Percentiles rank a stretch among this genome's conserved stretches.
Conservation (phyloP, 306 rosid species). For the Lablab purpureus region DNA sequence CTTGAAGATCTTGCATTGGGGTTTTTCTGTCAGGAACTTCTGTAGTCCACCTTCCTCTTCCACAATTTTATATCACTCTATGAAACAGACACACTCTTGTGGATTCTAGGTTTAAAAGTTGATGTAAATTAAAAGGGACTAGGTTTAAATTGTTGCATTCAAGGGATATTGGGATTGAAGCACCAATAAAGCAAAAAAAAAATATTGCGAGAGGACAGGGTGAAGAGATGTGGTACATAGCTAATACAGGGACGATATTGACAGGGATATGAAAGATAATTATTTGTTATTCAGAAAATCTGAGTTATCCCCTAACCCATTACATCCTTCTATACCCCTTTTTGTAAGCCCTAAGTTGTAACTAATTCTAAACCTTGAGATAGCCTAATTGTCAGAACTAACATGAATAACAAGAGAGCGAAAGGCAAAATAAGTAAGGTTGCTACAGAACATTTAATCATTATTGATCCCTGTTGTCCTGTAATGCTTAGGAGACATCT, state of each 20-base stretch:
- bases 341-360: conserved; percentile 12
- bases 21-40: conserved; percentile 13
- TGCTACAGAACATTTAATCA: neutral
- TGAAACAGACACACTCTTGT: neutral
- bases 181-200: neutral
- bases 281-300: conserved; percentile 1
- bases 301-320: neutral
- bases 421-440: neutral
- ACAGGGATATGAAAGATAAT: neutral
- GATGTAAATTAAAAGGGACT: neutral
- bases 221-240: neutral
- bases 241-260: neutral
- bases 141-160: conserved; percentile 17
- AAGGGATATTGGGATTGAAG: neutral
- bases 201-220: neutral
- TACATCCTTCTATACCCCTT: neutral
- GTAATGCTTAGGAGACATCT: neutral
- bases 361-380: neutral
- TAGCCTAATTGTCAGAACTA: neutral
- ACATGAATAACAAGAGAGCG: neutral
- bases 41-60: conserved; percentile 1
- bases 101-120: neutral
- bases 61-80: conserved; percentile 8
- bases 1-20: conserved; percentile 16
- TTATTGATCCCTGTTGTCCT: neutral